Evolutionary conservation across 1,284 basidiomycete species (phyloP).

Genomic region (Ustilago sp.): DNA sequence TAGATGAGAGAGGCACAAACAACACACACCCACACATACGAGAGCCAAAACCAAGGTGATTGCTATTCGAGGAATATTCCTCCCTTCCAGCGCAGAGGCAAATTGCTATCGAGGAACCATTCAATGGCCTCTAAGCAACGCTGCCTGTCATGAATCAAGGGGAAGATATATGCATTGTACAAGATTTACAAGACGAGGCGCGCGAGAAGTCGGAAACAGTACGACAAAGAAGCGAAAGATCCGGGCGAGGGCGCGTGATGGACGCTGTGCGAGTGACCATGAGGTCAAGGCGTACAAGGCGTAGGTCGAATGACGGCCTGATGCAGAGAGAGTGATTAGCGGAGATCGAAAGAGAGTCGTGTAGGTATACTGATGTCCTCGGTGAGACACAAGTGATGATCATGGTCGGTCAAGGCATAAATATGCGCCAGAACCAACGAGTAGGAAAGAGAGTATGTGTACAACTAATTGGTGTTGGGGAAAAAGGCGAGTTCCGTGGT

Average conservation of each 20-base stretch:
- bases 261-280: slow-evolving; percentile 17
- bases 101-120: not conserved
- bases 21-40: not conserved
- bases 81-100: not conserved
- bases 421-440: not conserved
- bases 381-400: not conserved
- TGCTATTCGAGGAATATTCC: slow-evolving; percentile 14
- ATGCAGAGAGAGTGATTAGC: slow-evolving; percentile 7
- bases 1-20: no score
- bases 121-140: not conserved
- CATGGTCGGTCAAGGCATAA: not conserved
- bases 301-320: slow-evolving; percentile 14
- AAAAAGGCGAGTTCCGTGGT: slow-evolving; percentile 4
- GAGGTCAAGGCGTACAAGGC: no score
- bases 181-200: slow-evolving; percentile 21
- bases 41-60: slow-evolving; percentile 1
- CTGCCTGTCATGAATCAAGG: not conserved
- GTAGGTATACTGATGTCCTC: slow-evolving; percentile 1
- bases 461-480: slow-evolving; percentile 1
- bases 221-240: not conserved
- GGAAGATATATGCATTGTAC: slow-evolving; percentile 20
- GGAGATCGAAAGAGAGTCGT: not conserved
- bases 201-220: not conserved
- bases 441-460: not conserved
- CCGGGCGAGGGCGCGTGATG: slow-evolving; percentile 1